Evolutionary conservation across 116 monocot species (phyloP), one percentile per base, ranked within the genome.

Genomic region (Cymodocea nodosa): DNA sequence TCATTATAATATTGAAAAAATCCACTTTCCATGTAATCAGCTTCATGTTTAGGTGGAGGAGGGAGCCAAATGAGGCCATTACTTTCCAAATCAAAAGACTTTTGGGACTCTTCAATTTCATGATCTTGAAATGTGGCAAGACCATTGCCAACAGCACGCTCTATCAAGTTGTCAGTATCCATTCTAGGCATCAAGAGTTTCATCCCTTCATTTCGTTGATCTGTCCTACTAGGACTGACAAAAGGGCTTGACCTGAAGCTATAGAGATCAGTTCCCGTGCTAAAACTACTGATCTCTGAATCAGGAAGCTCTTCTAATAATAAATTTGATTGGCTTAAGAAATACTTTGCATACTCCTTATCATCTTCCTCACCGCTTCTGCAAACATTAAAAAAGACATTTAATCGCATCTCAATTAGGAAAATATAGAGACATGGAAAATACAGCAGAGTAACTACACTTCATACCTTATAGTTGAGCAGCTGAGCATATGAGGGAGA

Each of bases 51-150:
- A 18, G 91, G 81, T 13, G 75, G 74, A 4, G 97, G 97, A 68
- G 91, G 95, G 50, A 72, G 74, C 85, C 87, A 95, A 56, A 95
- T 83, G 19, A 30, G 59, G 25, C 52, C 60, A 78, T 85, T 76
- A 40, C 66, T 86, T 51, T 82, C 74, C 76, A 91, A 84, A 82
- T 97, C 78, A 23, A 86, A 68, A 8, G 64, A 77, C 22, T 74
- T 74, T 65, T 40, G 58, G 18, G 17, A 24, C 19, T 22, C 64
- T 37, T 50, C 15, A 49, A 8, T 56, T 52, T 25, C 39, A 51
- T 1, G 19, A 62, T 30, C 51, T 35, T 4, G 36, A 11, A 58
- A 48, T 6, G 24, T 62, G 48, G 63, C 40, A 12, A 40, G 3
- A 40, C 54, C 23, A 6, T 24, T 54, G 5, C 22, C 58, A 58